Evolutionary conservation across 768 basidiomycete species (phyloP).

Genomic region (Auricularia cornea): DNA sequence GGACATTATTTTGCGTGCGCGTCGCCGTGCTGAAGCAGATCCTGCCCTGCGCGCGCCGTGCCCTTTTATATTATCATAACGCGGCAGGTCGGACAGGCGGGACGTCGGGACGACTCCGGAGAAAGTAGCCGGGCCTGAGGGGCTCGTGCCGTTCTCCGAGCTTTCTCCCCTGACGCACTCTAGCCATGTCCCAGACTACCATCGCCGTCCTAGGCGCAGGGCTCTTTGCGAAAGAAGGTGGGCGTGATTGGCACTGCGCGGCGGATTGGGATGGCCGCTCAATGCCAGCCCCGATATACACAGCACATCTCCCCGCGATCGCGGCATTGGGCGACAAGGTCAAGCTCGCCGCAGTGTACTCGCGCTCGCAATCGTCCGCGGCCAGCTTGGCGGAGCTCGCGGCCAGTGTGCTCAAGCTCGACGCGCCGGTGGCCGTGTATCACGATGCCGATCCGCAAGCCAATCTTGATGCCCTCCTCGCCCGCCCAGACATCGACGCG

Average conservation of each 20-base stretch:
- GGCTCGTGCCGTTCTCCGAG: conserved; percentile 27
- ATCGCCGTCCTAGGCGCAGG: conserved; percentile 78
- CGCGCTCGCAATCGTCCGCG: conserved; percentile 59
- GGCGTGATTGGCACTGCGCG: conserved; percentile 17
- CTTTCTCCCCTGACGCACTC: conserved; percentile 29
- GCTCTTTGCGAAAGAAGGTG: conserved; percentile 69
- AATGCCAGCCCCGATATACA: conserved; percentile 7
- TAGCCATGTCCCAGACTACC: conserved; percentile 37
- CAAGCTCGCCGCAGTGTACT: conserved; percentile 67
- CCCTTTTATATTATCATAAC: conserved; percentile 11
- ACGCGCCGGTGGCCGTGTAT: conserved; percentile 41
- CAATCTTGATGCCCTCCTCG: conserved; percentile 56
- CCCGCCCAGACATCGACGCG: conserved; percentile 56
- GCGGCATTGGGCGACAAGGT: conserved; percentile 40
- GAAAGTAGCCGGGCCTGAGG: not conserved
- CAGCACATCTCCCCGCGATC: conserved; percentile 77
- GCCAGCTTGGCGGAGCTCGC: conserved; percentile 44
- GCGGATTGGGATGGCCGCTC: conserved; percentile 1
- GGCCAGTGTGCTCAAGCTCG: conserved; percentile 30
- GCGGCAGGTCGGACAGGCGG: conserved; percentile 4
- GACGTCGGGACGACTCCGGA: not conserved
- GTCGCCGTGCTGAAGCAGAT: conserved; percentile 5
- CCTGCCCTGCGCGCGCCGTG: conserved; percentile 25
- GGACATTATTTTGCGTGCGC: conserved; percentile 5
- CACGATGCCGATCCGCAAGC: conserved; percentile 35